Evolutionary conservation across 169 alveolate species (phyloP).

Genomic region (Cryptosporidium andersoni): DNA sequence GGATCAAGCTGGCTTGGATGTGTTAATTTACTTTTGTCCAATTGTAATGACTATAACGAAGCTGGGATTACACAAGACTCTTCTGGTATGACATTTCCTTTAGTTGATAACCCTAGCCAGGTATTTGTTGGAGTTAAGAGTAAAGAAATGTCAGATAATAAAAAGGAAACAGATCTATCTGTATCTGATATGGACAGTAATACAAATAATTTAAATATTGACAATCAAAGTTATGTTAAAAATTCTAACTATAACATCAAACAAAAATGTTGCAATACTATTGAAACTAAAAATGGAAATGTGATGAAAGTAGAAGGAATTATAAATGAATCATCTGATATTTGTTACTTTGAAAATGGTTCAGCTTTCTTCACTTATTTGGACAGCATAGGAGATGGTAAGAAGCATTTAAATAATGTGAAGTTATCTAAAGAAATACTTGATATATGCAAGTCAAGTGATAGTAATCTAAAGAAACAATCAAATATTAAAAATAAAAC

Average conservation of each 20-base stretch:
- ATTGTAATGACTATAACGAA: slow-evolving; percentile 34
- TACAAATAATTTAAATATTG: not conserved
- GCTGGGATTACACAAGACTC: slow-evolving; percentile 1
- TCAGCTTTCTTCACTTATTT: not conserved
- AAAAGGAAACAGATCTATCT: not conserved
- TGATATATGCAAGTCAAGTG: too few species aligned
- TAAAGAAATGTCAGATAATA: not conserved
- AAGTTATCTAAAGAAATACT: not conserved
- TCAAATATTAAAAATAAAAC: too few species aligned
- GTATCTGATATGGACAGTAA: slow-evolving; percentile 1
- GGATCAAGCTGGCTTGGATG: slow-evolving; percentile 21
- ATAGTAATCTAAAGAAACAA: too few species aligned
- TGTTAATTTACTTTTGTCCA: slow-evolving; percentile 21
- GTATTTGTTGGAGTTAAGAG: too few species aligned
- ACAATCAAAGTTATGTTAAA: not conserved
- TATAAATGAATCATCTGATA: not conserved
- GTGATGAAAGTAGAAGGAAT: not conserved
- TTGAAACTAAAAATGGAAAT: not conserved
- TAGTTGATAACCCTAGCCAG: too few species aligned
- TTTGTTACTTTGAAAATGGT: not conserved
- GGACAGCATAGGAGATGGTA: not conserved
- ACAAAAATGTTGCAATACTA: not conserved
- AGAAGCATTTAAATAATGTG: not conserved
- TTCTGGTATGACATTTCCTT: too few species aligned
- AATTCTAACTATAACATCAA: not conserved